These are phyloP conservation scores for Russula brevipes DNA, from an alignment of 768 basidiomycete species.

Conservation along the genomic window DNA sequence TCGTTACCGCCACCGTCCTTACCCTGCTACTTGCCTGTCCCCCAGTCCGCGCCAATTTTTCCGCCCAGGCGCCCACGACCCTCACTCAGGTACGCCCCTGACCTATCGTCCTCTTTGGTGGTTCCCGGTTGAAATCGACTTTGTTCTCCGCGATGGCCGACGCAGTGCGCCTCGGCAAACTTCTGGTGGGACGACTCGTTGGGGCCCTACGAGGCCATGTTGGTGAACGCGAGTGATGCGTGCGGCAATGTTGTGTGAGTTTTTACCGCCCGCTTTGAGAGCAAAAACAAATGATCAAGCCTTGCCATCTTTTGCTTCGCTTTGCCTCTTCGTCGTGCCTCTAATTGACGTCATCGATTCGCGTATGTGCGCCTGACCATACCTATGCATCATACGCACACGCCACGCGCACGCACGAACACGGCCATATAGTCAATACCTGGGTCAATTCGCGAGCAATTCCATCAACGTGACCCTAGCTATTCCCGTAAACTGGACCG, in stretches of 20 bases:
- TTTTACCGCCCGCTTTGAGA: too few relatives aligned
- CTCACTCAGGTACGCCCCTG: constrained; percentile 45
- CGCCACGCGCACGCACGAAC: background rate
- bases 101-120: too few relatives aligned
- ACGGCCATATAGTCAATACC: constrained; percentile 43
- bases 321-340: too few relatives aligned
- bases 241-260: constrained; percentile 61
- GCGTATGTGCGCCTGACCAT: too few relatives aligned
- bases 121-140: too few relatives aligned
- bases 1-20: constrained; percentile 72
- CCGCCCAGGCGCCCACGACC: constrained; percentile 43
- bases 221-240: constrained; percentile 47
- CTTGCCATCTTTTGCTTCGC: too few relatives aligned
- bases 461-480: constrained; percentile 42
- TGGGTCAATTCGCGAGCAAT: constrained; percentile 46
- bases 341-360: too few relatives aligned
- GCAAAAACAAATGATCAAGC: too few relatives aligned
- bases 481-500: constrained; percentile 44
- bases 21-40: constrained; percentile 48
- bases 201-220: constrained; percentile 54
- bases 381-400: background rate
- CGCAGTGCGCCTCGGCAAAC: constrained; percentile 47
- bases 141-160: background rate
- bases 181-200: constrained; percentile 49
- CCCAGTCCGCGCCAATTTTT: constrained; percentile 50